Conservation (phyloP, 2,329 filamentous ascomycete genomes). For the Beauveria scarabaeidicola region DNA sequence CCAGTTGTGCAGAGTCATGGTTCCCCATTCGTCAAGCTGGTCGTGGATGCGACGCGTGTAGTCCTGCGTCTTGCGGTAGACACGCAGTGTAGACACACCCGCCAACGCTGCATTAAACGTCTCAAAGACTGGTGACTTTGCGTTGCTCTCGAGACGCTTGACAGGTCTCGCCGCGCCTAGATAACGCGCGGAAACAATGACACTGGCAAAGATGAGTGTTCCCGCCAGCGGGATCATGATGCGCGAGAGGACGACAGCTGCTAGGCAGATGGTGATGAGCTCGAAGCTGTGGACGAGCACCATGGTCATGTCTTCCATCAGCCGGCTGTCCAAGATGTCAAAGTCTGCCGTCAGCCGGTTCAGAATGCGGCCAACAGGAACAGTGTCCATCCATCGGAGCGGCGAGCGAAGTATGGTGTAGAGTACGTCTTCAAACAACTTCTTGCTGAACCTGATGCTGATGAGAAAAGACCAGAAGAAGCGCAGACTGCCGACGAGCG, state of each 20-base stretch:
- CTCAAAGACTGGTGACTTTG: constrained; percentile 72
- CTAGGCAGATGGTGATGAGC: constrained; percentile 55
- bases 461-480: constrained; percentile 57
- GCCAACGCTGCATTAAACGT: constrained; percentile 65
- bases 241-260: constrained; percentile 51
- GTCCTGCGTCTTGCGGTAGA: constrained; percentile 57
- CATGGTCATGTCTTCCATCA: constrained; percentile 55
- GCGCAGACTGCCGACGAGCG: constrained; percentile 50
- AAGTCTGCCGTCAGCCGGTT: constrained; percentile 77
- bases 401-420: constrained; percentile 63
- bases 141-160: constrained; percentile 68
- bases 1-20: constrained; percentile 59
- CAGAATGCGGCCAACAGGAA: constrained; percentile 65
- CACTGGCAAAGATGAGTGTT: constrained; percentile 47
- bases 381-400: constrained; percentile 70
- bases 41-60: constrained; percentile 63
- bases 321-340: constrained; percentile 58
- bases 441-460: constrained; percentile 58
- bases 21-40: constrained; percentile 60
- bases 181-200: constrained; percentile 51
- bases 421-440: constrained; percentile 58
- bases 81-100: constrained; percentile 69
- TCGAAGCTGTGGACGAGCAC: constrained; percentile 50
- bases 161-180: constrained; percentile 61
- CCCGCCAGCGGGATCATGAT: constrained; percentile 55